Evolutionary conservation across 2,329 filamentous ascomycete genomes (phyloP).

Genomic region (Blastomyces percursus): DNA sequence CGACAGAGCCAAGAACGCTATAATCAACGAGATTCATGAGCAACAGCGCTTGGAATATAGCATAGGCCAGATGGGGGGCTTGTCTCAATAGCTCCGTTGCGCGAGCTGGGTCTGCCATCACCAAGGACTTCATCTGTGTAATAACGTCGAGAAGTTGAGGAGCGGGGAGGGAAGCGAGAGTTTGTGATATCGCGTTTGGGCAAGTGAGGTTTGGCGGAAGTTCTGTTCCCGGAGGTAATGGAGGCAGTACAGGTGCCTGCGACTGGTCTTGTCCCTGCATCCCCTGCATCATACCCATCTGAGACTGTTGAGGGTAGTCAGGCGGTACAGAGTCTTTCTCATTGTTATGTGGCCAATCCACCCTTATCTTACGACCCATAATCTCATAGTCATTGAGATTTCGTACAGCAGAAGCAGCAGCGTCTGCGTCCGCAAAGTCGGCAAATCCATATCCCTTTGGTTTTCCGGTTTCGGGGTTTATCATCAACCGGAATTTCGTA

Average conservation of each 20-base stretch:
- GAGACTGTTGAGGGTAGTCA: conserved; percentile 37
- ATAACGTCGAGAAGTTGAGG: conserved; percentile 88
- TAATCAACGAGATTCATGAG: conserved; percentile 88
- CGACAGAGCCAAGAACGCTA: conserved; percentile 66
- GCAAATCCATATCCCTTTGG: conserved; percentile 96
- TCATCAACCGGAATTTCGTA: conserved; percentile 82
- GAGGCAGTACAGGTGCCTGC: conserved; percentile 52
- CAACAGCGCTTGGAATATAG: conserved; percentile 86
- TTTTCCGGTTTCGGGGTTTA: conserved; percentile 87
- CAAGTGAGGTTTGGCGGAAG: conserved; percentile 72
- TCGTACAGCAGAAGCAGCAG: conserved; percentile 83
- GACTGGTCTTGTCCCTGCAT: conserved; percentile 27
- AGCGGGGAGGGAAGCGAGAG: conserved; percentile 73
- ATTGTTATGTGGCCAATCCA: conserved; percentile 93
- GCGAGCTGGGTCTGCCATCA: conserved; percentile 67
- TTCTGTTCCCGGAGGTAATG: conserved; percentile 74
- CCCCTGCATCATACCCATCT: conserved; percentile 23
- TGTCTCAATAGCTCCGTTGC: conserved; percentile 77
- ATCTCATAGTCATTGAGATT: conserved; percentile 94
- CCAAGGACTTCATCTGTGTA: conserved; percentile 84
- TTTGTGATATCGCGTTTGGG: conserved; percentile 84
- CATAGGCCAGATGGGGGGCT: conserved; percentile 86
- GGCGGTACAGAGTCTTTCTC: conserved; percentile 54
- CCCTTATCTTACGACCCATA: conserved; percentile 85
- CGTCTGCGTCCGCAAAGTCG: conserved; percentile 86